These are phyloP conservation scores for Lithospermum erythrorhizon DNA, from an alignment of 257 asterid genomes.

Conservation along the genomic window DNA sequence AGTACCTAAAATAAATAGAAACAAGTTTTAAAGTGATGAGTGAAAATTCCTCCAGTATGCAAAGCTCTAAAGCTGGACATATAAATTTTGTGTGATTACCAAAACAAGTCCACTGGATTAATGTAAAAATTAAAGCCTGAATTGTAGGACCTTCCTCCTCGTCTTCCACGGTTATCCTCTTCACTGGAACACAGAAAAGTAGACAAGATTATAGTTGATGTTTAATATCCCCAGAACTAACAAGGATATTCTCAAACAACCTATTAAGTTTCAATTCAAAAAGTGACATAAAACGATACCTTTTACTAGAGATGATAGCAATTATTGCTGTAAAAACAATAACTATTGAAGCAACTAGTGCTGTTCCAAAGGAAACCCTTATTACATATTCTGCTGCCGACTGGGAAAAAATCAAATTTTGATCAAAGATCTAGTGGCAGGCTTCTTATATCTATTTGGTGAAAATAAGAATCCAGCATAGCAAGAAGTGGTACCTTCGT, in stretches of 20 bases:
- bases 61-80: conserved; percentile 4
- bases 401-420: conserved; percentile 26
- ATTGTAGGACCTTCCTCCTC: conserved; percentile 60
- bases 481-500: conserved; percentile 52
- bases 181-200: conserved; percentile 39
- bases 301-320: conserved; percentile 65
- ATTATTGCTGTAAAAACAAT: conserved; percentile 78
- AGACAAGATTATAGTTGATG: neutral
- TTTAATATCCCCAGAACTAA: neutral
- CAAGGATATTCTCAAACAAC: conserved; percentile 10
- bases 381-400: conserved; percentile 73
- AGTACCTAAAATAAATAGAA: conserved; percentile 48
- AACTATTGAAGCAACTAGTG: conserved; percentile 86
- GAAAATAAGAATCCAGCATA: neutral
- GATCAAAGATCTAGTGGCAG: neutral
- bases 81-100: conserved; percentile 36
- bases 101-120: conserved; percentile 67
- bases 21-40: conserved; percentile 9
- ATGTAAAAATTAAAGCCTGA: conserved; percentile 48
- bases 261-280: conserved; percentile 1
- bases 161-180: conserved; percentile 74
- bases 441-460: neutral
- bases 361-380: conserved; percentile 96
- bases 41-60: neutral
- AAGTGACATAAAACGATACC: conserved; percentile 30